Conservation (phyloP, 2,329 filamentous ascomycete species). For the Fusarium globosum region DNA sequence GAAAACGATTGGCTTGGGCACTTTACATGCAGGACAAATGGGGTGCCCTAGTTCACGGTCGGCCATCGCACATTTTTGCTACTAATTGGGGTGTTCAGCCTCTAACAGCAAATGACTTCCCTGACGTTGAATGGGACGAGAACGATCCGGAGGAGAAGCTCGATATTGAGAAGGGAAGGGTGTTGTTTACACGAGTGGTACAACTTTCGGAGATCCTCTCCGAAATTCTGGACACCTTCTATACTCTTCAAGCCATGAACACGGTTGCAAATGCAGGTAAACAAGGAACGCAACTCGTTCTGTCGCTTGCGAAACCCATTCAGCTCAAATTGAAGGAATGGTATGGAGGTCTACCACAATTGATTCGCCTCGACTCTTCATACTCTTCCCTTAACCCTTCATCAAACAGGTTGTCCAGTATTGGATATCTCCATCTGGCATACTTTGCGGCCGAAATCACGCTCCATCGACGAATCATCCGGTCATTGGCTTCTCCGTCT, state of each 20-base stretch:
- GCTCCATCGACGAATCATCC: slow-evolving; percentile 89
- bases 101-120: slow-evolving; percentile 76
- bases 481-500: slow-evolving; percentile 69
- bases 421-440: slow-evolving; percentile 85
- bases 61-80: slow-evolving; percentile 78
- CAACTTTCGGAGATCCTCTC: slow-evolving; percentile 79
- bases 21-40: slow-evolving; percentile 95
- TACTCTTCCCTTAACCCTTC: slow-evolving; percentile 51
- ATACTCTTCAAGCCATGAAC: slow-evolving; percentile 80
- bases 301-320: slow-evolving; percentile 82
- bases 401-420: slow-evolving; percentile 65
- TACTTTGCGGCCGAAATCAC: slow-evolving; percentile 97
- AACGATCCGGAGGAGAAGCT: slow-evolving; percentile 69
- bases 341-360: slow-evolving; percentile 75
- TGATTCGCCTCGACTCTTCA: slow-evolving; percentile 74
- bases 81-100: slow-evolving; percentile 81
- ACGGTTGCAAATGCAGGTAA: slow-evolving; percentile 73
- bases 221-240: slow-evolving; percentile 85
- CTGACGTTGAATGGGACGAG: slow-evolving; percentile 76
- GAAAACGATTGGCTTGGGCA: slow-evolving; percentile 90
- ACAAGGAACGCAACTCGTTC: slow-evolving; percentile 77
- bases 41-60: slow-evolving; percentile 86
- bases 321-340: slow-evolving; percentile 86
- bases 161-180: slow-evolving; percentile 74
- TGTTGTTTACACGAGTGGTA: slow-evolving; percentile 81